Evolutionary conservation across 352 stramenopile species (phyloP).

Genomic region (Globisporangium lucens): DNA sequence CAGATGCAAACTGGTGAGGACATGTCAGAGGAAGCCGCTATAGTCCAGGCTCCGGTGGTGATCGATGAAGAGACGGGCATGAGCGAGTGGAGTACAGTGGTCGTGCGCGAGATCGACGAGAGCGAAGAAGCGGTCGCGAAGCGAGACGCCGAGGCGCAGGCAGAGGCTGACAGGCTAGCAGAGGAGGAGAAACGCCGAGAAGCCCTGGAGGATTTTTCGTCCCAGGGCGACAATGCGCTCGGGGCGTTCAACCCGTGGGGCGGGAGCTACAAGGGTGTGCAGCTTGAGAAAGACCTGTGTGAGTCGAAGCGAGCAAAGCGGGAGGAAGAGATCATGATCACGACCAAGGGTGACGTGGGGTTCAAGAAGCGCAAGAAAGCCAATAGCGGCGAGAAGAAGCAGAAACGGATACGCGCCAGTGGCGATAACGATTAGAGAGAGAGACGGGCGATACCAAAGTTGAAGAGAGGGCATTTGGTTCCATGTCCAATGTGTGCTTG

Average conservation of each 20-base stretch:
- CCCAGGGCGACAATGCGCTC: slow-evolving; percentile 69
- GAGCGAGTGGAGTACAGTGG: slow-evolving; percentile 78
- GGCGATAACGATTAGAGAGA: slow-evolving; percentile 46
- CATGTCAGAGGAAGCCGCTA: slow-evolving; percentile 5
- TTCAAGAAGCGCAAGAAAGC: slow-evolving; percentile 69
- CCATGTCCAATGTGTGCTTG: slow-evolving; percentile 3
- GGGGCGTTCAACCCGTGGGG: slow-evolving; percentile 82
- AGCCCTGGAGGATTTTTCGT: slow-evolving; percentile 60
- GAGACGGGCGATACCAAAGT: not conserved
- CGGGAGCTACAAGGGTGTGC: slow-evolving; percentile 80
- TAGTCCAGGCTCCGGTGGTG: slow-evolving; percentile 17
- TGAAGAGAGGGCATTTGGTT: slow-evolving; percentile 7
- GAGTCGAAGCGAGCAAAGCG: slow-evolving; percentile 18
- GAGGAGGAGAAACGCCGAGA: slow-evolving; percentile 57
- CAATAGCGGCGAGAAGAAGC: slow-evolving; percentile 37
- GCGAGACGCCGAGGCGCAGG: slow-evolving; percentile 42
- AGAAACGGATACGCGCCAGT: slow-evolving; percentile 57
- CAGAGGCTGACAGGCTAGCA: slow-evolving; percentile 27
- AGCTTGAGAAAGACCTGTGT: slow-evolving; percentile 41
- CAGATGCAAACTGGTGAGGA: slow-evolving; percentile 32
- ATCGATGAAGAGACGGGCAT: slow-evolving; percentile 79
- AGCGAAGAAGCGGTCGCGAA: slow-evolving; percentile 59
- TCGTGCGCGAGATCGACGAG: slow-evolving; percentile 73
- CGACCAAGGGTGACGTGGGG: slow-evolving; percentile 44
- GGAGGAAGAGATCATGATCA: slow-evolving; percentile 55